Evolutionary conservation across 2,329 filamentous ascomycete genomes (phyloP), one percentile per base, ranked within the genome.

Genomic region (Pestalotiopsis fici): DNA sequence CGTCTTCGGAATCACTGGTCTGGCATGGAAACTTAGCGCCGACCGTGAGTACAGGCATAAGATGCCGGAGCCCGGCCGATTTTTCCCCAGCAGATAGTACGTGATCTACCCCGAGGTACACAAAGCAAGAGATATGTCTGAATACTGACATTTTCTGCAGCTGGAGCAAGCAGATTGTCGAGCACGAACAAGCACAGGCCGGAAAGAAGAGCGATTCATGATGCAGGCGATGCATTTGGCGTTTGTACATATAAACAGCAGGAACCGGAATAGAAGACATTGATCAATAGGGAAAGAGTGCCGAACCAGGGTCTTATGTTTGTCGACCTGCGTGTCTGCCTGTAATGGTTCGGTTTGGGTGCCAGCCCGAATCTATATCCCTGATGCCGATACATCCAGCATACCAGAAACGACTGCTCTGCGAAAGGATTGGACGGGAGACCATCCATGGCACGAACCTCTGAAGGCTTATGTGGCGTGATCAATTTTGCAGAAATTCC

Each of bases 61-160:
- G 82, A 94, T 97, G 88, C 93, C 93, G 65, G 91, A 94, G 81
- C 87, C 87, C 66, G 90, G 87, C 74, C 85, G 92, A 74, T 96
- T 96, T 86, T 96, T 89, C 83, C 93, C 93, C 43, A 96, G 93
- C 83, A 88, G 93, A 88, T 91, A 93, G 93, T 95, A 86, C 77
- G 92, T 80, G 5, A n/a, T 56, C n/a, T n/a, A 57, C 2, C 25
- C 21, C 13, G 15, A 31, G 18, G 2, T 13, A 13, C 31, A 28
- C 23, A 84, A 21, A 25, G 12, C 3, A 28, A 6, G 37, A 21
- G 2, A 21, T n/a, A n/a, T n/a, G 7, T 6, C 18, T 18, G 18
- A 21, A 57, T 23, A 28, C 27, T 39, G 18, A 23, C 67, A 47
- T 15, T 25, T 35, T 35, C 18, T 18, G 35, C 69, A 84, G 82